phyloP scores from a whole-genome alignment of 2,329 filamentous ascomycete genomes.

The Talaromyces rugulosus region DNA sequence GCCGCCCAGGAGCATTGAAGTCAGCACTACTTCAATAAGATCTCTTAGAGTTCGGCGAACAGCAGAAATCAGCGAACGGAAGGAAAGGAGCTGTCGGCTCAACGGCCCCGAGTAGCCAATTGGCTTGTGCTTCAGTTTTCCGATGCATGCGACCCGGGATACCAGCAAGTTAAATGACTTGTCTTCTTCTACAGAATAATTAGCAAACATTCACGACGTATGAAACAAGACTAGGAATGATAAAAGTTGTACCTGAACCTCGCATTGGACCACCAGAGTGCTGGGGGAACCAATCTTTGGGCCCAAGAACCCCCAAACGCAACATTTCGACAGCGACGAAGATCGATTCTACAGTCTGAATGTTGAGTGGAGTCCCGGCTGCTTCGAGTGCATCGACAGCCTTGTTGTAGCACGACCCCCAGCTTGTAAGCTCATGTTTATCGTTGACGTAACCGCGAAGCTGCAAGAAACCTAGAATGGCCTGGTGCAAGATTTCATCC shows the following conservation, averaged over 20 bases:
- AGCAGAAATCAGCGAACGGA: slow-evolving; percentile 75
- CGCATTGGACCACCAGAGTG: slow-evolving; percentile 57
- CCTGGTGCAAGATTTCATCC: slow-evolving; percentile 68
- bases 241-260: slow-evolving; percentile 43
- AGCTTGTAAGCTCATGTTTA: slow-evolving; percentile 72
- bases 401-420: slow-evolving; percentile 74
- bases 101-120: slow-evolving; percentile 94
- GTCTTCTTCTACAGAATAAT: slow-evolving; percentile 60
- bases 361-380: not conserved
- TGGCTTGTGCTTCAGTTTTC: slow-evolving; percentile 73
- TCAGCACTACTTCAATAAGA: slow-evolving; percentile 75
- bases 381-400: slow-evolving; percentile 48
- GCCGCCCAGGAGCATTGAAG: slow-evolving; percentile 74
- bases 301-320: slow-evolving; percentile 71
- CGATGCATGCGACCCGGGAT: slow-evolving; percentile 77
- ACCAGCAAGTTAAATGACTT: slow-evolving; percentile 75
- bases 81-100: slow-evolving; percentile 82
- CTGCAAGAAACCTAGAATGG: slow-evolving; percentile 84
- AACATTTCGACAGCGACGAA: slow-evolving; percentile 84
- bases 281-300: slow-evolving; percentile 58
- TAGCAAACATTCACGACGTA: slow-evolving; percentile 13
- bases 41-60: slow-evolving; percentile 77
- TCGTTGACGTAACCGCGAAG: slow-evolving; percentile 79
- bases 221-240: not conserved
- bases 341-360: slow-evolving; percentile 55